These are phyloP conservation scores for Psilocybe mexicana DNA, from an alignment of 1,284 basidiomycete genomes.

Conservation along the genomic window DNA sequence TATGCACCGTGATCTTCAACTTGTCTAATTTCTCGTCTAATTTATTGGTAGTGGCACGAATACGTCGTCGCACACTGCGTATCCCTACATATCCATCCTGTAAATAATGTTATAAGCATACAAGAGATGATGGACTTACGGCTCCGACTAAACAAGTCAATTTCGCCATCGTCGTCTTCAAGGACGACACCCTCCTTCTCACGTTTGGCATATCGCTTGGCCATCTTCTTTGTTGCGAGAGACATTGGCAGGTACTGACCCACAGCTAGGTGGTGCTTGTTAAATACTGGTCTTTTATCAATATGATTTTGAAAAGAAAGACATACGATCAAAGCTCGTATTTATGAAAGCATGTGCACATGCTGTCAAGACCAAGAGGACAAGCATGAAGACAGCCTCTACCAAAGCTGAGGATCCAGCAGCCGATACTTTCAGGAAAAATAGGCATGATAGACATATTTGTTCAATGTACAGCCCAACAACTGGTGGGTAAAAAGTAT, in stretches of 20 bases:
- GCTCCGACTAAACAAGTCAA: constrained; percentile 44
- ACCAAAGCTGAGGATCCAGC: constrained; percentile 42
- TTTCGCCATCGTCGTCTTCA: constrained; percentile 30
- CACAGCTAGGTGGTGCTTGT: constrained; percentile 38
- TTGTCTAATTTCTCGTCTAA: constrained; percentile 32
- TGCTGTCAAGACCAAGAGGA: constrained; percentile 59
- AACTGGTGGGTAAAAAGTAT: constrained; percentile 34
- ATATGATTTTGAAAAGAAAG: constrained; percentile 1
- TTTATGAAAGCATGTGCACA: constrained; percentile 41
- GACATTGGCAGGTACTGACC: constrained; percentile 60
- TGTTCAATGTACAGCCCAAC: constrained; percentile 73
- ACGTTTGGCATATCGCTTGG: constrained; percentile 37
- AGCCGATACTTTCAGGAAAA: constrained; percentile 55
- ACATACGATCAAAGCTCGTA: constrained; percentile 41
- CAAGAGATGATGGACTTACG: constrained; percentile 30
- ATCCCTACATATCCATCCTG: constrained; percentile 24
- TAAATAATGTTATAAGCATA: not conserved
- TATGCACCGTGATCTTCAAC: constrained; percentile 26
- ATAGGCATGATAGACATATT: constrained; percentile 63
- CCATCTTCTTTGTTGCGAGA: constrained; percentile 55
- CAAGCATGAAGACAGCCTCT: constrained; percentile 62
- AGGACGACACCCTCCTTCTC: constrained; percentile 17
- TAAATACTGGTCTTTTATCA: not conserved
- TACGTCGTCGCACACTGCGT: constrained; percentile 30
- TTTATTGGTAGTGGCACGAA: constrained; percentile 32